Percentiles rank a stretch among this genome's conserved stretches.
Evolutionary conservation across 768 basidiomycete genomes (phyloP).

Genomic region (Suillus fuscotomentosus): DNA sequence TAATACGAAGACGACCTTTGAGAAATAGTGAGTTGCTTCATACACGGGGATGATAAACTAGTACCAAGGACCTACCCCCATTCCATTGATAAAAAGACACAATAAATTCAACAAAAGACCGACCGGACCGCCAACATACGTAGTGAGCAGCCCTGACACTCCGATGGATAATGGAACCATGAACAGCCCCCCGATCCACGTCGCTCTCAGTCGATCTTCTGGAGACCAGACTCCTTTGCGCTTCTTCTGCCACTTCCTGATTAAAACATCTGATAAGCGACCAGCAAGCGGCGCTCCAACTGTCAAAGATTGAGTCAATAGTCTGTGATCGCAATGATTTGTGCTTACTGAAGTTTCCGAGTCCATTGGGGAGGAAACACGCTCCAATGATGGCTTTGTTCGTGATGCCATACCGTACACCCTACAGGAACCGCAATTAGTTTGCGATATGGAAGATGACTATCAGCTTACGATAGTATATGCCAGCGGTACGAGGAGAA

Average conservation of each 20-base stretch:
- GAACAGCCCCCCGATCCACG: slow-evolving; percentile 39
- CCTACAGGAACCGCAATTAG: slow-evolving; percentile 19
- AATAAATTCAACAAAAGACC: slow-evolving; percentile 49
- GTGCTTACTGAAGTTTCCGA: slow-evolving; percentile 34
- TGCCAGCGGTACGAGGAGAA: slow-evolving; percentile 33
- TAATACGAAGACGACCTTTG: slow-evolving; percentile 50
- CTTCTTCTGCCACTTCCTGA: slow-evolving; percentile 42
- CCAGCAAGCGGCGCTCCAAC: slow-evolving; percentile 60
- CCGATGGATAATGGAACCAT: slow-evolving; percentile 51
- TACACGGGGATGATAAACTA: background rate
- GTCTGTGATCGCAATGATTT: background rate
- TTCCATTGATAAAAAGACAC: slow-evolving; percentile 55
- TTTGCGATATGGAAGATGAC: background rate
- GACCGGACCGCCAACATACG: slow-evolving; percentile 41
- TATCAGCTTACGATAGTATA: slow-evolving; percentile 33
- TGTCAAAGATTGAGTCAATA: slow-evolving; percentile 18
- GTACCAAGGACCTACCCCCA: slow-evolving; percentile 44
- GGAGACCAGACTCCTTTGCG: slow-evolving; percentile 58
- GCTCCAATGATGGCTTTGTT: slow-evolving; percentile 36
- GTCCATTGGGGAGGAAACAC: slow-evolving; percentile 33
- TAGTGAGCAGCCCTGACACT: slow-evolving; percentile 42
- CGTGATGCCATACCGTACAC: slow-evolving; percentile 32
- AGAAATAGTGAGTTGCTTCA: background rate
- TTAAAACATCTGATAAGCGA: slow-evolving; percentile 48
- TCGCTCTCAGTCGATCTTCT: slow-evolving; percentile 57